A percentile compares a stretch with the other conserved stretches of the same genome.
Conservation (phyloP, 306 rosid genomes). For the Vicia villosa region DNA sequence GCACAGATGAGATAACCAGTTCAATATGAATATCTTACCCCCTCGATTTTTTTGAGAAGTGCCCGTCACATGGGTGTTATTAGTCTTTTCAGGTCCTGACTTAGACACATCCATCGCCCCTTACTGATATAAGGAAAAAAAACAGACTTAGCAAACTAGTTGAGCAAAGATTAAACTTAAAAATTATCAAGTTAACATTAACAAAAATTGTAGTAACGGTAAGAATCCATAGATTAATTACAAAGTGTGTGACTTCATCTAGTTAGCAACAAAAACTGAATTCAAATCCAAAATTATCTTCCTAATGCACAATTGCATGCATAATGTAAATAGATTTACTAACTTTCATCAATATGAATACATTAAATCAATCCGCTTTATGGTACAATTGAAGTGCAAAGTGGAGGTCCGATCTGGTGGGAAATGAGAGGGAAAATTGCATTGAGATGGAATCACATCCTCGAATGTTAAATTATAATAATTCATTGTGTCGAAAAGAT, state of each 20-base stretch:
- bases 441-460: too few relatives aligned
- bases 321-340: not conserved
- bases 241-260: not conserved
- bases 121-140: slow-evolving; percentile 9
- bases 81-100: slow-evolving; percentile 12
- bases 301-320: not conserved
- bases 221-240: too few relatives aligned
- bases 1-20: slow-evolving; percentile 8
- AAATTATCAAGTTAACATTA: not conserved
- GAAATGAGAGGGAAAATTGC: too few relatives aligned
- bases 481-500: too few relatives aligned
- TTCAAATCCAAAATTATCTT: not conserved
- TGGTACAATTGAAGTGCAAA: too few relatives aligned
- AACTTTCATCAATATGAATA: not conserved
- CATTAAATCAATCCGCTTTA: too few relatives aligned
- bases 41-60: not conserved
- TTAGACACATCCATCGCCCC: slow-evolving; percentile 28
- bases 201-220: not conserved
- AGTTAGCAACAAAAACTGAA: too few relatives aligned
- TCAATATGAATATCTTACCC: slow-evolving; percentile 23
- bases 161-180: not conserved
- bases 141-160: slow-evolving; percentile 2
- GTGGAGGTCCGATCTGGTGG: too few relatives aligned
- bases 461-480: too few relatives aligned
- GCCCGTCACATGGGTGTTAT: not conserved